Evolutionary conservation across 2,329 filamentous ascomycete genomes (phyloP), one percentile per base, ranked within the genome.

Genomic region (Fusarium sp.): DNA sequence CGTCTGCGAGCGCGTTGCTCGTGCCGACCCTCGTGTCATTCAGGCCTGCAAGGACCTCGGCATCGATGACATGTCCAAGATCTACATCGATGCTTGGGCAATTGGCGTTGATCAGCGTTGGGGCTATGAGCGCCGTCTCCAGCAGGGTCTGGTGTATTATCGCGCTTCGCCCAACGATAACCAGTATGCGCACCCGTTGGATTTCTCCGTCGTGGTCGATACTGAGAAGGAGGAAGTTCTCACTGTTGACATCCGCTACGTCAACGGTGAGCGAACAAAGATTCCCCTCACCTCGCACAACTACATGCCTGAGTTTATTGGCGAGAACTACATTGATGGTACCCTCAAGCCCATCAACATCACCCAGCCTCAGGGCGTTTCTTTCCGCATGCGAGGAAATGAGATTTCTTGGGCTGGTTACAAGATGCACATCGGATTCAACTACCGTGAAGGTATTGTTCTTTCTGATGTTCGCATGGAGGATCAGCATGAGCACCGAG

Each of bases 71-170:
- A 95, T 95, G 93, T 84, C 92, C 81, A 94, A 94, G 82, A 91
- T 95, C 39, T 95, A 93, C 81, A 92, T 93, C 79, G 93, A 95
- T 80, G 92, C 92, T 45, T 95, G 93, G 93, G 94, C 93, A 3
- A 94, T 95, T 80, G 93, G 93, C 36, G 93, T 93, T 71, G 93
- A 95, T 75, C 89, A 93, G 79, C 90, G 93, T 53, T 95, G 94
- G 80, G 93, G 93, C 55, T 92, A 85, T 62, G 85, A 86, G 62
- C 86, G 93, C 41, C 88, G 93, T 63, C 86, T 95, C 13, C 93
- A 95, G 81, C 93, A 95, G 83, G 93, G 92, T 17, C 84, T 95
- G 33, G 93, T 94, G 87, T 95, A 95, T 83, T 95, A 94, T 79
- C 89, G 93, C 42, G 91, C 91, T 39, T 88, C 93, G 66, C 78